Evolutionary conservation across 192 early-diverging fungal species (phyloP).

Genomic region (Backusella circina): DNA sequence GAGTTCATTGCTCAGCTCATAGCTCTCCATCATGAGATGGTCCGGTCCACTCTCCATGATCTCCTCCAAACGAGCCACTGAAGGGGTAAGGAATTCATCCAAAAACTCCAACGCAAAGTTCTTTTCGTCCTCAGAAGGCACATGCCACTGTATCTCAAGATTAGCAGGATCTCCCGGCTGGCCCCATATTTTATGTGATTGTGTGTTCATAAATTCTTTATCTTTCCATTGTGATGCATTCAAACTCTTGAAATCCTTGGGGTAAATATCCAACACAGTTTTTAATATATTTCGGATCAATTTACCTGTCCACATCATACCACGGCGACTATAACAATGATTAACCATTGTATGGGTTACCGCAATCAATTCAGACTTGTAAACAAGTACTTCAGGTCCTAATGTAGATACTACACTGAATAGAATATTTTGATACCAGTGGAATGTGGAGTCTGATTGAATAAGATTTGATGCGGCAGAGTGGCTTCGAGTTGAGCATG

Average conservation of each 20-base stretch:
- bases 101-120: constrained; percentile 66
- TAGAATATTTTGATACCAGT: constrained; percentile 76
- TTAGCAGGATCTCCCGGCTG: constrained; percentile 45
- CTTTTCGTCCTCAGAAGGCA: constrained; percentile 63
- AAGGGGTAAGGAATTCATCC: constrained; percentile 46
- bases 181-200: constrained; percentile 80
- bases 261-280: constrained; percentile 51
- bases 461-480: constrained; percentile 37
- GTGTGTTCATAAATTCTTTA: constrained; percentile 56
- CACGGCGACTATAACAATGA: constrained; percentile 55
- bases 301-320: constrained; percentile 73
- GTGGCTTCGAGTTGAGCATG: constrained; percentile 47
- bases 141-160: constrained; percentile 74
- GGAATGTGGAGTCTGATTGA: constrained; percentile 62
- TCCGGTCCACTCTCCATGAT: constrained; percentile 30
- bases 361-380: constrained; percentile 48
- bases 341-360: constrained; percentile 44
- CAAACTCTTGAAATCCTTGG: constrained; percentile 53
- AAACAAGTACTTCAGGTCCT: constrained; percentile 46
- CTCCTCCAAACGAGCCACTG: constrained; percentile 33
- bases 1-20: constrained; percentile 47
- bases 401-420: constrained; percentile 46
- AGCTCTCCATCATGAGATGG: background rate
- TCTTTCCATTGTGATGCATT: constrained; percentile 53
- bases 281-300: constrained; percentile 44